These are phyloP conservation scores for Phaeosphaeriaceae sp. DNA, from an alignment of 2,329 filamentous ascomycete genomes.

Conservation along the genomic window DNA sequence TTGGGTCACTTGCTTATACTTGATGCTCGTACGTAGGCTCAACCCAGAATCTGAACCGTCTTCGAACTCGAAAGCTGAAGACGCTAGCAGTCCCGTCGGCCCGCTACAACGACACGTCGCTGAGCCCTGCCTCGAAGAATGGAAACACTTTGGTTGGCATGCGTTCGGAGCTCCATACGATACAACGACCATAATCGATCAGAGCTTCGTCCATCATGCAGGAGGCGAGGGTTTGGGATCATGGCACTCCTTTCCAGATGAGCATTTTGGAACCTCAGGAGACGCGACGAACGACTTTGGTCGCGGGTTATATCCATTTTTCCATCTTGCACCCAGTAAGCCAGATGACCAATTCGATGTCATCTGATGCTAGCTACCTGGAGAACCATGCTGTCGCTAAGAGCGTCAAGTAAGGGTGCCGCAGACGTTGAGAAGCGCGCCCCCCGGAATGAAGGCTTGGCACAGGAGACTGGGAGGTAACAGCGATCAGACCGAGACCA, in stretches of 20 bases:
- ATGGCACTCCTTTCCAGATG: background rate
- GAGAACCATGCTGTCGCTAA: no score
- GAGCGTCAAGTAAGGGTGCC: no score
- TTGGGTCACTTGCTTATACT: conserved; percentile 43
- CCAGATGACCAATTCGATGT: background rate
- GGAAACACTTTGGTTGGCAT: conserved; percentile 44
- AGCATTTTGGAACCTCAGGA: background rate
- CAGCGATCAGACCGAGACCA: no score
- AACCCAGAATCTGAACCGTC: conserved; percentile 32
- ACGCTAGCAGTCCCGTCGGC: conserved; percentile 30
- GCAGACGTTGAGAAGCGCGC: no score
- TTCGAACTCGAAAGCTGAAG: conserved; percentile 19
- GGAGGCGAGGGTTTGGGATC: background rate
- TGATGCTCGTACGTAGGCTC: conserved; percentile 39
- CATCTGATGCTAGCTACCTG: background rate
- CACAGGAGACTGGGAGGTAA: no score
- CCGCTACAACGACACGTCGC: conserved; percentile 41
- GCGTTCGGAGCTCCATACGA: conserved; percentile 14
- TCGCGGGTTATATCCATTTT: background rate
- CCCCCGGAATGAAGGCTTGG: no score
- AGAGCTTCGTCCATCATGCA: background rate
- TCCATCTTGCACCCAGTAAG: background rate
- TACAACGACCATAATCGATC: background rate
- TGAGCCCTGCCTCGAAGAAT: conserved; percentile 36
- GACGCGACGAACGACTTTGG: background rate